Evolutionary conservation across 148 eudicot genomes (phyloP).

Genomic region (Chenopodium album): DNA sequence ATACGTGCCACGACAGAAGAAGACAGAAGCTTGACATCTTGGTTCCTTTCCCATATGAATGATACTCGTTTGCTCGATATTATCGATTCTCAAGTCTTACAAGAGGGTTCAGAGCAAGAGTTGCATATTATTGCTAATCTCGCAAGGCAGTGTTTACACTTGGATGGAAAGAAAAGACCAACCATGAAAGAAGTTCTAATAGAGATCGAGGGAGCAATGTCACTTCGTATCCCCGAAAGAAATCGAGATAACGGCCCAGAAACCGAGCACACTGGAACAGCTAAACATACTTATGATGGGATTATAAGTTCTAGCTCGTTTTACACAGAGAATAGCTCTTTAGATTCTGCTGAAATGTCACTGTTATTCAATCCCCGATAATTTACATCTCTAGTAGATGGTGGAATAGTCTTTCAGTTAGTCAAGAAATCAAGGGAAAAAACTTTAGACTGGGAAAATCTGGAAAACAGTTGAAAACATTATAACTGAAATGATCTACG

Average conservation of each 20-base stretch:
- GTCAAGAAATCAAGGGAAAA: no score
- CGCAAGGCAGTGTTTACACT: slow-evolving; percentile 25
- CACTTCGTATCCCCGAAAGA: background rate
- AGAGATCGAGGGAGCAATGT: background rate
- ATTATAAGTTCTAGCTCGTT: background rate
- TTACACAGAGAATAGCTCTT: slow-evolving; percentile 7
- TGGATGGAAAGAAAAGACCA: slow-evolving; percentile 30
- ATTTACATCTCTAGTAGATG: background rate
- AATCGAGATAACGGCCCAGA: background rate
- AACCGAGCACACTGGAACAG: background rate
- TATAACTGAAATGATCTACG: no score
- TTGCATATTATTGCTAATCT: slow-evolving; percentile 17
- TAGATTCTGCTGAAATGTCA: slow-evolving; percentile 23
- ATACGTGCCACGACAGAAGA: slow-evolving; percentile 12
- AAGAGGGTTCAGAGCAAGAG: slow-evolving; percentile 25
- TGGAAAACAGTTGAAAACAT: no score
- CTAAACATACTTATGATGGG: background rate
- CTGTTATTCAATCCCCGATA: slow-evolving; percentile 21
- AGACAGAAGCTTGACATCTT: slow-evolving; percentile 27
- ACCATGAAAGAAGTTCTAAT: slow-evolving; percentile 30
- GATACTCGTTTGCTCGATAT: slow-evolving; percentile 8
- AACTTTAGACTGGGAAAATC: no score
- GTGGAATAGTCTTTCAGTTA: no score
- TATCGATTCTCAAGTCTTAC: slow-evolving; percentile 7
- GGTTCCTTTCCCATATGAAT: slow-evolving; percentile 9